Conservation (phyloP, 2,329 filamentous ascomycete species). For the Cercospora canescens region DNA sequence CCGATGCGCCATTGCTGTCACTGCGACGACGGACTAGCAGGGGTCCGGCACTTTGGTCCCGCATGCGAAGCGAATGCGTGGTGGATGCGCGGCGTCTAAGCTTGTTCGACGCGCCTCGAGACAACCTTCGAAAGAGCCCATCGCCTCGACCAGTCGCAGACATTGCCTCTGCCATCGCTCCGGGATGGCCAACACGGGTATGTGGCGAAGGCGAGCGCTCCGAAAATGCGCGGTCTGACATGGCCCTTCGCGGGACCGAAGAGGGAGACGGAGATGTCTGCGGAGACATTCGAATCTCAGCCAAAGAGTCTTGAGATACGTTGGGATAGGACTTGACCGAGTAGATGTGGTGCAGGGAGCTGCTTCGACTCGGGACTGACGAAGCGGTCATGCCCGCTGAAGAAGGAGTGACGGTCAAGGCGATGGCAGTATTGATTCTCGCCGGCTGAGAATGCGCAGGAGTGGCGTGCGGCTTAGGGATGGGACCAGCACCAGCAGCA, state of each 20-base stretch:
- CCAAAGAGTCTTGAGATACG: constrained; percentile 25
- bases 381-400: constrained; percentile 13
- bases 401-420: constrained; percentile 19
- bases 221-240: constrained; percentile 38
- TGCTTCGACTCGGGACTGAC: constrained; percentile 35
- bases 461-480: constrained; percentile 18
- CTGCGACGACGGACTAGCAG: constrained; percentile 84
- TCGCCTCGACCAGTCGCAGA: constrained; percentile 55
- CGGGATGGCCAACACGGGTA: constrained; percentile 44
- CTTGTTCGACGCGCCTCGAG: constrained; percentile 73
- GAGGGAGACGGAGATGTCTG: constrained; percentile 27
- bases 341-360: constrained; percentile 38
- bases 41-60: constrained; percentile 86
- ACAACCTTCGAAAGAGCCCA: constrained; percentile 77
- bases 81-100: constrained; percentile 76
- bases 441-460: constrained; percentile 15
- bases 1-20: constrained; percentile 75
- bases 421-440: constrained; percentile 16
- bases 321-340: constrained; percentile 20
- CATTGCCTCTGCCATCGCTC: constrained; percentile 64
- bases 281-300: constrained; percentile 27
- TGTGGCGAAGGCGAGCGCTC: constrained; percentile 56
- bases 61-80: constrained; percentile 67
- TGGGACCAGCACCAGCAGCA: constrained; percentile 19
- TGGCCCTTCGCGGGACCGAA: constrained; percentile 24